A percentile compares a stretch with the other conserved stretches of the same genome.
Conservation (phyloP, 306 rosid species). For the Dryas octopetala region DNA sequence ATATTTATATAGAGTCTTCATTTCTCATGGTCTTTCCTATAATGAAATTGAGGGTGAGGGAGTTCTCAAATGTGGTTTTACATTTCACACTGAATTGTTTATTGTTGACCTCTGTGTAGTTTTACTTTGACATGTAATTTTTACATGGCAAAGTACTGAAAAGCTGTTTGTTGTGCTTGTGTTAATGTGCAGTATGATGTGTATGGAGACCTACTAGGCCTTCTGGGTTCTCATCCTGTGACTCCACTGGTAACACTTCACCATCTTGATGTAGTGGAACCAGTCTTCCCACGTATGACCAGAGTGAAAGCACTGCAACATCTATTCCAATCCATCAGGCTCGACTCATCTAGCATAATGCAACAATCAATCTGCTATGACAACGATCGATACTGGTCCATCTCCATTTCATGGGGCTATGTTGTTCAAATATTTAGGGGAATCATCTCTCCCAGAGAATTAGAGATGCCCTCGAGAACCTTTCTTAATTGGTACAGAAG, state of each 20-base stretch:
- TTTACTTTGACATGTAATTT: no score
- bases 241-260: slow-evolving; percentile 71
- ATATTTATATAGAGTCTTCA: no score
- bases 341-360: slow-evolving; percentile 72
- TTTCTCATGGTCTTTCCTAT: no score
- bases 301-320: slow-evolving; percentile 49
- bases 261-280: slow-evolving; percentile 85
- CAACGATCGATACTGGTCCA: slow-evolving; percentile 63
- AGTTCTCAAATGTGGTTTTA: not conserved
- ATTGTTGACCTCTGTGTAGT: no score
- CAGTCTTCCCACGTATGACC: slow-evolving; percentile 67
- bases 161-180: slow-evolving; percentile 6
- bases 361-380: slow-evolving; percentile 94
- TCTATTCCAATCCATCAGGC: slow-evolving; percentile 51
- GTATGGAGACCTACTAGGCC: slow-evolving; percentile 79
- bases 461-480: slow-evolving; percentile 82
- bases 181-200: slow-evolving; percentile 76
- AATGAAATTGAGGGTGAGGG: no score
- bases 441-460: slow-evolving; percentile 72
- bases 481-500: slow-evolving; percentile 77
- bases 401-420: slow-evolving; percentile 86
- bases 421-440: slow-evolving; percentile 80
- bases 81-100: not conserved
- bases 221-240: slow-evolving; percentile 80
- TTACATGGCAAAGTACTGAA: no score